Evolutionary conservation across 2,329 filamentous ascomycete species (phyloP).

Genomic region (Pseudocercospora eumusae): DNA sequence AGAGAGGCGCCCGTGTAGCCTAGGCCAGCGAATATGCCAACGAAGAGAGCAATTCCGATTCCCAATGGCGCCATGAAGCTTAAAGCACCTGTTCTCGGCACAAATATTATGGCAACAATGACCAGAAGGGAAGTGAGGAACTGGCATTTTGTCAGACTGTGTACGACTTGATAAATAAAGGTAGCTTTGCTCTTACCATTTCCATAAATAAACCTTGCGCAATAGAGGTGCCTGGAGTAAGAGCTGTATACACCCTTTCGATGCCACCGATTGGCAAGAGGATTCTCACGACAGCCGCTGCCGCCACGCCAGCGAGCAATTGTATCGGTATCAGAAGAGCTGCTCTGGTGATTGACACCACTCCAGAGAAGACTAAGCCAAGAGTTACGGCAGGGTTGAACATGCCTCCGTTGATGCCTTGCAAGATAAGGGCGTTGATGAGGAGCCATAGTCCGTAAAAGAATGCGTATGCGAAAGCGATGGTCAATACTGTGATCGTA

Average conservation of each 20-base stretch:
- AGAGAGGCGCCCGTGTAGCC: conserved; percentile 39
- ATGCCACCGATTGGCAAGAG: conserved; percentile 37
- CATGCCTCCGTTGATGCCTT: conserved; percentile 36
- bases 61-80: conserved; percentile 34
- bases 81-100: conserved; percentile 35
- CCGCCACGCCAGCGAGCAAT: conserved; percentile 37
- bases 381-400: conserved; percentile 40
- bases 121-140: conserved; percentile 40
- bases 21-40: conserved; percentile 29
- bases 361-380: conserved; percentile 34
- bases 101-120: conserved; percentile 38
- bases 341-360: conserved; percentile 31
- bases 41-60: conserved; percentile 31
- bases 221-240: conserved; percentile 31
- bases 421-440: conserved; percentile 38
- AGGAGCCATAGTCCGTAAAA: conserved; percentile 38
- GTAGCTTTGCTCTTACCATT: conserved; percentile 29
- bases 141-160: conserved; percentile 20
- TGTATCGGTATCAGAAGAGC: conserved; percentile 37
- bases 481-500: conserved; percentile 27
- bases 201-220: conserved; percentile 41
- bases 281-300: conserved; percentile 35
- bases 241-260: conserved; percentile 32
- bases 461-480: conserved; percentile 36
- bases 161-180: not conserved